phyloP scores from a whole-genome alignment of 2,329 filamentous ascomycete genomes.

The Fusarium duplospermum region DNA sequence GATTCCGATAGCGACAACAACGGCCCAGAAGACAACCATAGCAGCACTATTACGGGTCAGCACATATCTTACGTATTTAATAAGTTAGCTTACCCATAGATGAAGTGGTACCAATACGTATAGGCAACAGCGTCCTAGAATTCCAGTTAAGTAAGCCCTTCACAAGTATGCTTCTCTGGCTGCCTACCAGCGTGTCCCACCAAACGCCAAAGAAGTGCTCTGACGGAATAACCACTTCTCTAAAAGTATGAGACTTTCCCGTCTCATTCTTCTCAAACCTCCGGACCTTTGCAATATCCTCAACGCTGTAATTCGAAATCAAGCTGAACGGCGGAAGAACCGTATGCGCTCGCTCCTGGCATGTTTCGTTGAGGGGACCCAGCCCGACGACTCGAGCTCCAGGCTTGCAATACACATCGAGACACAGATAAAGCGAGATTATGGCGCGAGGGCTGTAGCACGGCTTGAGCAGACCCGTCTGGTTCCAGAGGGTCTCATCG shows the following conservation, averaged over 20 bases:
- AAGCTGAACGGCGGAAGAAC: constrained; percentile 51
- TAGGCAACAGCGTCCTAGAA: constrained; percentile 51
- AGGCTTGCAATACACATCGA: constrained; percentile 49
- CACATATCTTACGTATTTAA: neutral
- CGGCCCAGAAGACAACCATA: constrained; percentile 56
- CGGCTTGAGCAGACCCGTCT: constrained; percentile 28
- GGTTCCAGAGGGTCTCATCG: constrained; percentile 42
- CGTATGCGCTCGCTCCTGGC: constrained; percentile 36
- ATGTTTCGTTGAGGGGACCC: constrained; percentile 50
- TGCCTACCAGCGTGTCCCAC: constrained; percentile 53
- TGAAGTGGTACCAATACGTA: constrained; percentile 48
- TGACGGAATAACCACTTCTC: constrained; percentile 51
- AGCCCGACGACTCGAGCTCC: constrained; percentile 41
- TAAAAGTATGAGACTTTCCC: constrained; percentile 15
- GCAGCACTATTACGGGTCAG: constrained; percentile 40
- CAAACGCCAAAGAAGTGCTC: constrained; percentile 49
- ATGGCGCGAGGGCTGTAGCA: constrained; percentile 48
- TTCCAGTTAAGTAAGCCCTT: constrained; percentile 5
- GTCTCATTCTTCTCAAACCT: constrained; percentile 47
- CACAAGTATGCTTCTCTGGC: neutral
- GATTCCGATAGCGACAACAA: constrained; percentile 52
- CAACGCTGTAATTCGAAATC: constrained; percentile 50
- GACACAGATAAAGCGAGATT: constrained; percentile 53
- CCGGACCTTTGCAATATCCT: constrained; percentile 46
- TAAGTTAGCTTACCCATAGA: constrained; percentile 50